Percentiles rank a stretch among this genome's conserved stretches.
These are phyloP conservation scores for Emiliania huxleyi DNA, from an alignment of 78 protist genomes.

Conservation along the genomic window DNA sequence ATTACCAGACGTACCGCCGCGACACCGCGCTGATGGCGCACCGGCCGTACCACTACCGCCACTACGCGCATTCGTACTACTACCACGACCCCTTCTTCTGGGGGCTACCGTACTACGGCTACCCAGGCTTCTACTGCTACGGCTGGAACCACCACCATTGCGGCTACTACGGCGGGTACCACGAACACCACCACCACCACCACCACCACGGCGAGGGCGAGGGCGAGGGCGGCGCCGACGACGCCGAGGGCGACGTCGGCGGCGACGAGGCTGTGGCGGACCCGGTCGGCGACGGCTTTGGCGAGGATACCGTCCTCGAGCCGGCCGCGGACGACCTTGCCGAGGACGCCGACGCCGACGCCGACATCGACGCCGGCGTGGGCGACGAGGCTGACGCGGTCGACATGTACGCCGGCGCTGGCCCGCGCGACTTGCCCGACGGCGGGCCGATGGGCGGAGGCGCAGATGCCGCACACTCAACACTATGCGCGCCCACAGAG, in stretches of 20 bases:
- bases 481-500: too few species aligned
- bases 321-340: neutral
- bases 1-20: neutral
- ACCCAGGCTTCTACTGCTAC: neutral
- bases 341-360: neutral
- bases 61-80: neutral
- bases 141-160: neutral
- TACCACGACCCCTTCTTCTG: neutral
- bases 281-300: neutral
- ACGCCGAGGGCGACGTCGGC: neutral
- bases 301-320: neutral
- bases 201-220: neutral
- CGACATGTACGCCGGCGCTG: conserved; percentile 18
- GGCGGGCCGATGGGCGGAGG: neutral
- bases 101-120: too few species aligned
- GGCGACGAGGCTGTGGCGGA: neutral
- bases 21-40: neutral
- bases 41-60: conserved; percentile 5
- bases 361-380: neutral
- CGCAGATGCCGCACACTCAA: too few species aligned
- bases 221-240: neutral
- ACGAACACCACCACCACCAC: neutral
- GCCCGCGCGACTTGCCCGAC: conserved; percentile 4
- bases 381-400: neutral
- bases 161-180: neutral